Conservation (phyloP, 768 basidiomycete genomes). For the Tylopilus plumbeoviolaceoides region DNA sequence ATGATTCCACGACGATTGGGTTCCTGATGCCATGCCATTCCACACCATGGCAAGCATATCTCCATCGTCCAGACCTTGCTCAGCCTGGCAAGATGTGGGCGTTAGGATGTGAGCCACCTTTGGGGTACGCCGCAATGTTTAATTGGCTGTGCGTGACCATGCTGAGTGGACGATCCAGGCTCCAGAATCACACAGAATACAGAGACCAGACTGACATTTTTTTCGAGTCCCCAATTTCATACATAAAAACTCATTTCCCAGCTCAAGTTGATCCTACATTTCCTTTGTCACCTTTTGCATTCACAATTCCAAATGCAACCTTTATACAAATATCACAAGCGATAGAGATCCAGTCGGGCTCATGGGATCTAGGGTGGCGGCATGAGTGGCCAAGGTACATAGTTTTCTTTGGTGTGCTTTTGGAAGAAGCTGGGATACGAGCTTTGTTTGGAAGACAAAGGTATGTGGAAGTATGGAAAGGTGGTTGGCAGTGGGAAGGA, state of each 20-base stretch:
- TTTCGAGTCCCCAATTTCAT: slow-evolving; percentile 64
- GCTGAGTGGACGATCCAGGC: slow-evolving; percentile 23
- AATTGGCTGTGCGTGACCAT: not conserved
- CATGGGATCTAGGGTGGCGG: slow-evolving; percentile 41
- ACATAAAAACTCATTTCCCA: slow-evolving; percentile 69
- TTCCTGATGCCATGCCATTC: slow-evolving; percentile 97
- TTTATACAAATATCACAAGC: slow-evolving; percentile 19
- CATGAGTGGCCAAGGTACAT: slow-evolving; percentile 83
- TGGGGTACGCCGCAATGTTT: slow-evolving; percentile 51
- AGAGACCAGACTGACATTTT: slow-evolving; percentile 81
- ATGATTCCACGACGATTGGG: slow-evolving; percentile 58
- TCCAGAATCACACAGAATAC: slow-evolving; percentile 53
- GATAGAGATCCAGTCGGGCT: slow-evolving; percentile 26
- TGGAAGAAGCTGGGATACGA: slow-evolving; percentile 49
- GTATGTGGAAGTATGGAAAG: slow-evolving; percentile 61
- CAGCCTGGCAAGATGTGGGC: slow-evolving; percentile 64
- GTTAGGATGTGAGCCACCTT: slow-evolving; percentile 89
- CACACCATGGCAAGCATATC: slow-evolving; percentile 84
- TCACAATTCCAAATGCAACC: slow-evolving; percentile 44
- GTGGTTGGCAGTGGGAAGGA: slow-evolving; percentile 75
- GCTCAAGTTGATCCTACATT: slow-evolving; percentile 53
- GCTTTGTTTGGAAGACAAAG: slow-evolving; percentile 47
- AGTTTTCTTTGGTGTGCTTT: slow-evolving; percentile 77
- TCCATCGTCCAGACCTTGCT: slow-evolving; percentile 69
- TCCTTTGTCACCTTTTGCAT: slow-evolving; percentile 57